Percentiles rank a stretch among this genome's conserved stretches.
phyloP scores from a whole-genome alignment of 805 yeast genomes.

The Metschnikowia borealis region DNA sequence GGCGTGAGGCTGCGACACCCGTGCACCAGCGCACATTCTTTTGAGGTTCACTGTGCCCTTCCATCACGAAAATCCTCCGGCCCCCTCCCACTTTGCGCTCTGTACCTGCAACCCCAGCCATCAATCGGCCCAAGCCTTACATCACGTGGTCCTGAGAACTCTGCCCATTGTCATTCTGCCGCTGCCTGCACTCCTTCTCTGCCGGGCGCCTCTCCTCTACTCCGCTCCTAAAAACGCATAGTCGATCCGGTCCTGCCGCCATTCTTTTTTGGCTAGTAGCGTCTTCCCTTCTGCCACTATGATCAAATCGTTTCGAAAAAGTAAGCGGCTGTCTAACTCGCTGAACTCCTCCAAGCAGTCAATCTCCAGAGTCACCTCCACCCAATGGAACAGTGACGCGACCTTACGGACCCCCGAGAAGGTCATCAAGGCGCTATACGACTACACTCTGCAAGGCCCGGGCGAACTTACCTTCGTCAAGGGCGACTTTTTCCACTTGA shows the following conservation, averaged over 20 bases:
- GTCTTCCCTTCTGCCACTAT: constrained; percentile 13
- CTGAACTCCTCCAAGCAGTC: constrained; percentile 29
- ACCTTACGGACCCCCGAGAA: constrained; percentile 60
- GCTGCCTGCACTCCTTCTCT: neutral
- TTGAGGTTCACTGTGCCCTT: neutral
- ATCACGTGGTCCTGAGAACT: neutral
- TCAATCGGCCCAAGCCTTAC: neutral
- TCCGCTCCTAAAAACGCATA: neutral
- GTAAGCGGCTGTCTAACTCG: constrained; percentile 34
- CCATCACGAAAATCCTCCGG: neutral
- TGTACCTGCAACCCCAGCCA: neutral
- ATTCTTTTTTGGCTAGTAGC: neutral
- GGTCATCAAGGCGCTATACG: constrained; percentile 77
- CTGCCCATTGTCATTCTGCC: neutral
- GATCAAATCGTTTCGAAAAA: constrained; percentile 42
- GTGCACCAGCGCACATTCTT: constrained; percentile 4
- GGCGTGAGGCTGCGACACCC: constrained; percentile 2
- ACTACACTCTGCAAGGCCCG: constrained; percentile 73
- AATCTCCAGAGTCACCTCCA: constrained; percentile 27
- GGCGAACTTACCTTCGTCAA: constrained; percentile 74
- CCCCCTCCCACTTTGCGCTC: neutral
- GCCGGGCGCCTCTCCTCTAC: neutral
- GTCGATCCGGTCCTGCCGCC: neutral
- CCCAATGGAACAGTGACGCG: constrained; percentile 13
- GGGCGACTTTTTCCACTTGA: constrained; percentile 88